Evolutionary conservation across 805 yeast species (phyloP), one percentile per base, ranked within the genome.

Genomic region (Wickerhamiella alocasiicola): DNA sequence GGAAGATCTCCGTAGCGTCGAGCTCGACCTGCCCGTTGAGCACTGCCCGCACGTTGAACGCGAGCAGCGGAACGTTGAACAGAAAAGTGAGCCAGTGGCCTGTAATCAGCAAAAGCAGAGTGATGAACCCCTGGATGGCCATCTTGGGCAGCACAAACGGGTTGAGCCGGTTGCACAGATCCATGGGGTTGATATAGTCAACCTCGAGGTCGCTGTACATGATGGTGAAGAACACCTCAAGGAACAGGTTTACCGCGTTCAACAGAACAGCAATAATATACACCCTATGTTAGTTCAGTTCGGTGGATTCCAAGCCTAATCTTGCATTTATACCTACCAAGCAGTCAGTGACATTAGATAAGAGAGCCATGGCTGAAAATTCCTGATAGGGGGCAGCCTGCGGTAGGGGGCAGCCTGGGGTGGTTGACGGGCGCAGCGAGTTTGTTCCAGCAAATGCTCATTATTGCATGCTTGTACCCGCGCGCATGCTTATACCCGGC

Each of bases 1-100:
- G 78, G 67, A 88, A 88, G 55, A 88, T 91, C 65, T 91, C 98
- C 30, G 98, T 88, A 44, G 98, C 97, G 62, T 88, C 98, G 57
- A 91, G 74, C 46, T 81, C 65, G 61, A 85, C 85, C 63, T 76
- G 78, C 61, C 84, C 83, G 52, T 72, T 77, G 63, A 78, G 62
- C 54, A 82, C 71, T 62, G 82, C 81, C 66, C 81, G 78, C 44
- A 67, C 74, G 60, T 88, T 88, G 70, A 69, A 85, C 26, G 84
- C 91, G 39, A 84, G 62, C 47, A 91, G 65, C 37, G 97, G 97
- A 49, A 81, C 63, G 64, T 87, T 87, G 58, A 91, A 62, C 55
- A 88, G 63, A 61, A 91, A 79, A 17, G 84, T 75, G 60, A 83
- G 76, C 95, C 96, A 91, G 66, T 81, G 82, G 28, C 97, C 96